Base-by-base conservation (phyloP, 805 yeast genomes). In the Candida boidinii region DNA sequence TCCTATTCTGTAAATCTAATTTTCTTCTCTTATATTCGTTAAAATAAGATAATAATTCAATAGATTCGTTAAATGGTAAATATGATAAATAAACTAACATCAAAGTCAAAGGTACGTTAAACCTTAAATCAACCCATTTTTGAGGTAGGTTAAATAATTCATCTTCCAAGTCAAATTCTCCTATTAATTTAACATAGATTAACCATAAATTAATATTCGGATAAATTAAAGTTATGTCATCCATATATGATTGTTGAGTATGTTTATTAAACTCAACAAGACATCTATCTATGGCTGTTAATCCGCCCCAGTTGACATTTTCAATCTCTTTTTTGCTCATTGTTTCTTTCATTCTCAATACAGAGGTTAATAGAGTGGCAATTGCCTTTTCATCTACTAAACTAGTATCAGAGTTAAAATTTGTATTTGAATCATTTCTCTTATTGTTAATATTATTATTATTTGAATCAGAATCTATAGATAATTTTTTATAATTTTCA, bases 231-330 rank as follows among this genome's bases (percentile, higher is more conserved):
- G 53, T 41, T n/a, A 53, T 23, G 30, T 55, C 45, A 33, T 57
- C 63, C 2, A 45, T 43, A 17, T 37, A 39, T 0, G 58, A 43
- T n/a, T 53, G 64, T 26, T 68, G 55, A 1, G 64, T 60, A 43
- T 54, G 50, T 18, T 39, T 39, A 36, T 71, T 65, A 51, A 79
- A 71, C 47, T 79, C 83, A 24, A 60, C 65, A 3, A 76, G 61
- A 0, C 82, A 76, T 17, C 75, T 60, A 42, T 78, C 84, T 1
- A 79, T 60, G 0, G 87, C 82, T 33, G 56, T 68, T 25, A 63
- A 31, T 2, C 56, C 54, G 8, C 60, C 73, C 84, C 84, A 78
- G 13, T 37, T 34, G 5, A 40, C 27, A 1, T 29, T 13, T 7
- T 40, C 34, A 28, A 42, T 36, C 2, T 10, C 21, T 1, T 13